A percentile compares a stretch with the other conserved stretches of the same genome.
phyloP scores from a whole-genome alignment of 768 basidiomycete genomes.

The Boletus sensibilis region DNA sequence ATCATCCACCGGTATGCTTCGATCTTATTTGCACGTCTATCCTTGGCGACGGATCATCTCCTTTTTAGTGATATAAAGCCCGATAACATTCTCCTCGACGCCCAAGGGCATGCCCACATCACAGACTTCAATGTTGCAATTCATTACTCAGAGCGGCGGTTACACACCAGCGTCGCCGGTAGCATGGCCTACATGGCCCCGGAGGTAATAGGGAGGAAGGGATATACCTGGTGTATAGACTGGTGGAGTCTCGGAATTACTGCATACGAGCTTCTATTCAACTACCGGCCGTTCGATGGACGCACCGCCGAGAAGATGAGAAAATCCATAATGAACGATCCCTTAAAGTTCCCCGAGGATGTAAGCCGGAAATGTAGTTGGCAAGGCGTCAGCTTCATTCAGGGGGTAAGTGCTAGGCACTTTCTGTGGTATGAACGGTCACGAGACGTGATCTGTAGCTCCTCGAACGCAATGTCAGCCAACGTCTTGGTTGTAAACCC shows the following conservation, averaged over 20 bases:
- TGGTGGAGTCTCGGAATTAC: slow-evolving; percentile 96
- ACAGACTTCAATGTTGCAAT: slow-evolving; percentile 99
- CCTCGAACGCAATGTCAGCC: slow-evolving; percentile 76
- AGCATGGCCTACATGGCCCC: slow-evolving; percentile 99
- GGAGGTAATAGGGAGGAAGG: slow-evolving; percentile 87
- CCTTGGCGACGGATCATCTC: slow-evolving; percentile 10
- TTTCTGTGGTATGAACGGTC: slow-evolving; percentile 7
- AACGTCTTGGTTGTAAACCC: slow-evolving; percentile 77
- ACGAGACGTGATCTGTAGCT: slow-evolving; percentile 47
- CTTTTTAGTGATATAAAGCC: slow-evolving; percentile 85
- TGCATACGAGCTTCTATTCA: slow-evolving; percentile 86
- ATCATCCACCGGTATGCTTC: slow-evolving; percentile 87
- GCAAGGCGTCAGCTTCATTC: slow-evolving; percentile 64
- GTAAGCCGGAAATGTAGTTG: slow-evolving; percentile 58
- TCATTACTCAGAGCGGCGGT: slow-evolving; percentile 86
- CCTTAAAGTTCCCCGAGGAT: slow-evolving; percentile 74
- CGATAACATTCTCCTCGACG: slow-evolving; percentile 93
- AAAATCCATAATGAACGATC: slow-evolving; percentile 78
- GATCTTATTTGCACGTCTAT: not conserved
- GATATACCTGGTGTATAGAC: slow-evolving; percentile 91
- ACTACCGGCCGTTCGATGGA: slow-evolving; percentile 84
- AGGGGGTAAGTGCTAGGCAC: slow-evolving; percentile 50
- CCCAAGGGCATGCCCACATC: slow-evolving; percentile 91
- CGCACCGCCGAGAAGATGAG: slow-evolving; percentile 87
- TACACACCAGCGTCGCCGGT: slow-evolving; percentile 92